These are phyloP conservation scores for Raddia distichophylla DNA, from an alignment of 176 grass and related monocot species.

Conservation along the genomic window DNA sequence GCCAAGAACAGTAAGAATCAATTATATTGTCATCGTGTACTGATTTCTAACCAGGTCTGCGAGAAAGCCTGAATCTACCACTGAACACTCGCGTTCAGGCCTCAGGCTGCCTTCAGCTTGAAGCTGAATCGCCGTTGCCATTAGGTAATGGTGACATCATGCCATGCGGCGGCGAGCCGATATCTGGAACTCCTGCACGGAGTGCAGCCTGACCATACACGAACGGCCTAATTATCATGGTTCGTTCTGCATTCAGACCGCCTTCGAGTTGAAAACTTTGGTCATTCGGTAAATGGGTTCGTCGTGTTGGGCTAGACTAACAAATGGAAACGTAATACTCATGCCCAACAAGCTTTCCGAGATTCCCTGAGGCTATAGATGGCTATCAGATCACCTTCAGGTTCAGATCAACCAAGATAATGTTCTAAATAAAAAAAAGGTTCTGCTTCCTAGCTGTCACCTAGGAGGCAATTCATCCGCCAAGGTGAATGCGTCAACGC, in stretches of 20 bases:
- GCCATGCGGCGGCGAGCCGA: neutral
- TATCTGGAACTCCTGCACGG: slow-evolving; percentile 32
- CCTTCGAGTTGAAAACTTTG: slow-evolving; percentile 29
- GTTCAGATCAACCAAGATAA: neutral
- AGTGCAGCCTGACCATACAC: slow-evolving; percentile 49
- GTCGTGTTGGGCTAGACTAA: slow-evolving; percentile 13
- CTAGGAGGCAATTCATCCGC: too few relatives aligned
- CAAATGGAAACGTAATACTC: slow-evolving; percentile 46
- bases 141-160: slow-evolving; percentile 48
- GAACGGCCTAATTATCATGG: slow-evolving; percentile 9
- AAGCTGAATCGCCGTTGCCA: slow-evolving; percentile 26
- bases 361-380: slow-evolving; percentile 30
- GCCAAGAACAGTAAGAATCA: slow-evolving; percentile 17
- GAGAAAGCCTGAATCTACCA: slow-evolving; percentile 23
- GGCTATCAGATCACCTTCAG: slow-evolving; percentile 27
- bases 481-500: too few relatives aligned
- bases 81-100: slow-evolving; percentile 24
- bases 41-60: slow-evolving; percentile 41
- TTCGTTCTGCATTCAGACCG: slow-evolving; percentile 34
- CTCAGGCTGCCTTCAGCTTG: slow-evolving; percentile 16
- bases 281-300: slow-evolving; percentile 35
- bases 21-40: slow-evolving; percentile 44
- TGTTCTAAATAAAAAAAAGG: too few relatives aligned
- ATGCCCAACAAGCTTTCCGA: slow-evolving; percentile 39
- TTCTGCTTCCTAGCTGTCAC: too few relatives aligned